Evolutionary conservation across 2,329 filamentous ascomycete species (phyloP), one percentile per base, ranked within the genome.

Genomic region (Cadophora luteo-olivacea): DNA sequence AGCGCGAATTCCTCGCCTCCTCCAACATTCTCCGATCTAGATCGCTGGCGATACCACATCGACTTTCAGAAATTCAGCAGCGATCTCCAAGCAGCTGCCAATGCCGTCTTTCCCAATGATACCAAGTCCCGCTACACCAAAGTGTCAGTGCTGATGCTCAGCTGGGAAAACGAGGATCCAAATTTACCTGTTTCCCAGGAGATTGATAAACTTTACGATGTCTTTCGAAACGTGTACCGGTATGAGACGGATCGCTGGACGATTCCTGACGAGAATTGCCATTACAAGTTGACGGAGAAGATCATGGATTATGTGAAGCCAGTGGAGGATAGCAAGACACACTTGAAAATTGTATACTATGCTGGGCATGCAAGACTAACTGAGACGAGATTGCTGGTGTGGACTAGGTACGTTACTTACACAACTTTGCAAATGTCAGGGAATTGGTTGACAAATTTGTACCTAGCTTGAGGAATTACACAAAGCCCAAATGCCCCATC

Each of bases 331-430:
- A 78, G 80, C 25, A 82, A 84, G 38, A 84, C 87, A 66, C 85
- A 88, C 72, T 81, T 89, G 32, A 77, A 89, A 70, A 86, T 89
- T 70, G 83, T 89, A 70, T 88, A 89, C 75, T 90, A 89, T 73
- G 84, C 85, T 68, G 87, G 87, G 29, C 80, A 87, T 74, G 85
- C 86, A 69, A 88, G 82, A 69, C 79, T 85, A 25, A 83, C 83
- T 14, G 70, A 81, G 4, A 85, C 89, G 74, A 84, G 83, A 69
- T 85, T 89, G 75, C 78, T 88, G 32, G 88, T 87, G 75, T 89
- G 87, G 87, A 85, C 87, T 64, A 85, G 85, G 87, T 90, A 80
- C 41, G 38, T 29, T 16, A 32, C 2, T 5, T 33, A 19, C 24
- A 25, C 5, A 19, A 45, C 1, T 7, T 14, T 7, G 9, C 11